Evolutionary conservation across 2,329 filamentous ascomycete species (phyloP), one percentile per base, ranked within the genome.

Genomic region (Neopestalotiopsis rosae): DNA sequence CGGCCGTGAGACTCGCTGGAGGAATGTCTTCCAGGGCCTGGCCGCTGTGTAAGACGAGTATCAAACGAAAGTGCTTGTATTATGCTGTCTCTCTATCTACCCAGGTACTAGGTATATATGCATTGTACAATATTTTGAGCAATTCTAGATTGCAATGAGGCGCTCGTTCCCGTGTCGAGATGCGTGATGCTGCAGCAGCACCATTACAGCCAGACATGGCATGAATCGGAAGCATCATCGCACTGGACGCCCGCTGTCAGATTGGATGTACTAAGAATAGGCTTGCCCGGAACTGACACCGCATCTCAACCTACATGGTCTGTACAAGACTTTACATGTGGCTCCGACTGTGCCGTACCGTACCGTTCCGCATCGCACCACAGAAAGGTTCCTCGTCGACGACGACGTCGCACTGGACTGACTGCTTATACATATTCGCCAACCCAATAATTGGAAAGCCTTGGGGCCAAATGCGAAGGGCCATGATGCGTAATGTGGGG

Each of bases 231-330:
- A 52, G 45, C 45, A 52, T n/a, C 17, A 20, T n/a, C 17, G 45
- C 17, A 52, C 45, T n/a, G 45, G 45, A 52, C 45, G 45, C 45
- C 45, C 45, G 45, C 45, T 52, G 45, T 52, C 45, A 52, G 17
- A 28, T 28, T 28, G 24, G 24, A 52, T 52, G 45, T 52, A 52
- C 45, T 52, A 52, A 52, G 45, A 52, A 52, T 52, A 52, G 45
- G 45, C 45, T 52, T 52, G 45, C 45, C 9, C 45, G 45, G 45
- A 20, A 52, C 45, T 52, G 45, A 52, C 45, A 52, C 45, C n/a
- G 45, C 45, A 52, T 52, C 45, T 20, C 45, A 52, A 52, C 45
- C 45, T 52, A 52, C 45, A 52, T 52, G 45, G 45, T 52, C n/a
- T 52, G 45, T 52, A 52, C 45, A 52, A 38, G 17, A 52, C 45